phyloP scores from a whole-genome alignment of 371 early-diverging fungal genomes.

The Smittium culicis region DNA sequence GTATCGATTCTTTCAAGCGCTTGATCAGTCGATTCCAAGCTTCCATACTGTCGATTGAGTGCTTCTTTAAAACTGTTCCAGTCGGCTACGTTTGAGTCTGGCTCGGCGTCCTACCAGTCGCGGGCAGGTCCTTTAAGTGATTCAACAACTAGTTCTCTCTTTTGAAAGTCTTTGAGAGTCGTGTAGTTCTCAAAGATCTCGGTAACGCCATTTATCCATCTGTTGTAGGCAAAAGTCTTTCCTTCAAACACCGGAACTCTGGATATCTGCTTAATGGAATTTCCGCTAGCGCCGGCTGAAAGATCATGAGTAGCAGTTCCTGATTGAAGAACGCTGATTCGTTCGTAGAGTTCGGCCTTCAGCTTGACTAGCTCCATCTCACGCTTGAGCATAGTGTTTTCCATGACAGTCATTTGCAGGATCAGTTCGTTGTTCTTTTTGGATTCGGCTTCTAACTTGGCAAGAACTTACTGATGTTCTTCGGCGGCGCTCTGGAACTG shows the following conservation, averaged over 20 bases:
- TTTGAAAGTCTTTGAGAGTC: not conserved
- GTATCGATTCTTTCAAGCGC: not conserved
- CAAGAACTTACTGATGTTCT: not conserved
- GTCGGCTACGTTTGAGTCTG: not conserved
- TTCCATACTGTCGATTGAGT: not conserved
- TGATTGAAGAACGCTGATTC: not conserved
- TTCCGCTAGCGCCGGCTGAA: not conserved
- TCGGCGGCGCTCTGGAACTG: not conserved
- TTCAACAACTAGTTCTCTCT: not conserved
- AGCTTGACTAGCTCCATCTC: not conserved
- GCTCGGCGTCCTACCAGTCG: not conserved
- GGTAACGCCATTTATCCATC: not conserved
- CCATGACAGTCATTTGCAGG: not conserved
- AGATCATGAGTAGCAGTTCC: not conserved
- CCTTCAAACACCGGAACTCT: not conserved
- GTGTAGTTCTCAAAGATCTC: slow-evolving; percentile 2
- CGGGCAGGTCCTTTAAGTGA: not conserved
- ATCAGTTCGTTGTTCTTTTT: not conserved
- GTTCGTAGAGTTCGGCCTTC: not conserved
- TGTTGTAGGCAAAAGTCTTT: not conserved
- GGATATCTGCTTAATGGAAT: not conserved
- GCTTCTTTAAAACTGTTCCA: slow-evolving; percentile 3
- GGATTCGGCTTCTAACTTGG: not conserved
- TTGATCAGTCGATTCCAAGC: not conserved
- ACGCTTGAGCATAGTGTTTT: not conserved